Percentiles rank a stretch among this genome's conserved stretches.
Evolutionary conservation across 257 asterid genomes (phyloP).

Genomic region (Fraxinus quadrangulata): DNA sequence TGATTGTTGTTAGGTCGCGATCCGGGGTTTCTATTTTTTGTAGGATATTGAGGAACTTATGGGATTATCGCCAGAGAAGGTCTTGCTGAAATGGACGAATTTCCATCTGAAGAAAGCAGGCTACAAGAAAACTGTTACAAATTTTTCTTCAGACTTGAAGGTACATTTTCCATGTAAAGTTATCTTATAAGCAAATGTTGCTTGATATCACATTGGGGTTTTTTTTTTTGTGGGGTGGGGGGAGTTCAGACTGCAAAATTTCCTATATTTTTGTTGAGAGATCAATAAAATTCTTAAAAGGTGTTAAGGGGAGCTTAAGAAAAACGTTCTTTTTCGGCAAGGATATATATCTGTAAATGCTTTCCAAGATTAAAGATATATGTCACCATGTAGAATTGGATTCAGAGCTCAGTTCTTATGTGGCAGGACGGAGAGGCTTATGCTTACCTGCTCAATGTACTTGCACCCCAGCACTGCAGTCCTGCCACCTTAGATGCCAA

Average conservation of each 20-base stretch:
- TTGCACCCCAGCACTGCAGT: conserved; percentile 91
- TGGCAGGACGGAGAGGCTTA: conserved; percentile 96
- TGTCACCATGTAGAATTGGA: too few relatives aligned
- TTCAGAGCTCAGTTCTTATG: too few relatives aligned
- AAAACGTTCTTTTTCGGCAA: too few relatives aligned
- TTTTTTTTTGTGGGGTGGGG: not conserved
- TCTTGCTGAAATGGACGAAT: conserved; percentile 94
- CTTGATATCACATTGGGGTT: not conserved
- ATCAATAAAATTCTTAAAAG: not conserved
- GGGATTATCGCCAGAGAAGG: conserved; percentile 97
- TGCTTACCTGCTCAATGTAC: conserved; percentile 94
- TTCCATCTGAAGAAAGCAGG: conserved; percentile 96
- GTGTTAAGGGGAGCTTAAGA: not conserved
- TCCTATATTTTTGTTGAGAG: conserved; percentile 7
- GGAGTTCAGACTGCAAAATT: not conserved
- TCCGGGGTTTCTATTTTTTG: conserved; percentile 37
- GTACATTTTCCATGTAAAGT: conserved; percentile 32
- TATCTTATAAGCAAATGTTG: not conserved
- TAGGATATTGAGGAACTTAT: conserved; percentile 96
- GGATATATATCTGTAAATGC: too few relatives aligned
- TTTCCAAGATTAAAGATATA: too few relatives aligned
- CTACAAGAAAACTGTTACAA: conserved; percentile 74
- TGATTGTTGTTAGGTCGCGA: conserved; percentile 17
- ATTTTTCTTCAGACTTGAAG: conserved; percentile 93
- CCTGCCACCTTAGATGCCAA: conserved; percentile 79